These are phyloP conservation scores for Lenzites betulinus DNA, from an alignment of 768 basidiomycete genomes.

Conservation along the genomic window DNA sequence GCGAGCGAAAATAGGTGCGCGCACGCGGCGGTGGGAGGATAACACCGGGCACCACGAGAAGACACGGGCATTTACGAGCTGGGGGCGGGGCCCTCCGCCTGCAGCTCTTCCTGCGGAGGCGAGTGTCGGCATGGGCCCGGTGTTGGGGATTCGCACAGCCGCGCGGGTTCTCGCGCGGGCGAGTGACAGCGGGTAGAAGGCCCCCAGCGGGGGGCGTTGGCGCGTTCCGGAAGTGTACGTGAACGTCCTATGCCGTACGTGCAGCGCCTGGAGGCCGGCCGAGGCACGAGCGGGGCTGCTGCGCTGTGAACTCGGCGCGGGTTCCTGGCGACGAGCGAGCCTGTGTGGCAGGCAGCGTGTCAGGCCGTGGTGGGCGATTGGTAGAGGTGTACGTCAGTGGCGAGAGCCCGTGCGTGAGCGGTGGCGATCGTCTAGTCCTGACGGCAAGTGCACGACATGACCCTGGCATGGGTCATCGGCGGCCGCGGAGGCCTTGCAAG, in stretches of 20 bases:
- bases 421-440: background rate
- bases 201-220: background rate
- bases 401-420: background rate
- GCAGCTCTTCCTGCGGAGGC: background rate
- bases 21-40: background rate
- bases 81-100: background rate
- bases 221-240: background rate
- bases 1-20: background rate
- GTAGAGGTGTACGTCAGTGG: background rate
- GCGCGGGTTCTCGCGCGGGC: background rate
- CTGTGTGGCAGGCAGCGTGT: background rate
- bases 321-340: background rate
- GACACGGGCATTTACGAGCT: background rate
- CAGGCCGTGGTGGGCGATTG: background rate
- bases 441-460: background rate
- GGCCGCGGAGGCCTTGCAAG: background rate
- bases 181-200: background rate
- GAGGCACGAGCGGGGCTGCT: background rate
- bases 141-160: background rate
- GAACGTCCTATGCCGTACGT: background rate
- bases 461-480: background rate
- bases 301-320: background rate
- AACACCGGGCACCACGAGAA: background rate
- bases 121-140: background rate
- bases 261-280: too few species aligned